Conservation (phyloP, 2,329 filamentous ascomycete species). For the Pseudogymnoascus sp. region DNA sequence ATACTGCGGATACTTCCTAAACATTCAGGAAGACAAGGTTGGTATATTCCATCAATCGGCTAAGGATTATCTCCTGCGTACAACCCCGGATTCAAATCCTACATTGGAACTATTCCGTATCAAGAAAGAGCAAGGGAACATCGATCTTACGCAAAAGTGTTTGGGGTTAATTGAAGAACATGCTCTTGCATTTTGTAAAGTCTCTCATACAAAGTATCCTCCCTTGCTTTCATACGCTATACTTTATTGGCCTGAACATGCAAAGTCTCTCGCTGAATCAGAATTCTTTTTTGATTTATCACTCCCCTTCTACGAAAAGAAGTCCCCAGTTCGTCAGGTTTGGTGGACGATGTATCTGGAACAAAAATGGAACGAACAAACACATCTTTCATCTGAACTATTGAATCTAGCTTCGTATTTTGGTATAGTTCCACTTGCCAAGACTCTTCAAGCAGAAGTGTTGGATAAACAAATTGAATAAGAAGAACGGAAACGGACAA, state of each 20-base stretch:
- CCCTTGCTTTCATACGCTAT: slow-evolving; percentile 11
- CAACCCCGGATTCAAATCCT: slow-evolving; percentile 16
- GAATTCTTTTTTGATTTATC: neutral
- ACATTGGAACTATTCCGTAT: slow-evolving; percentile 17
- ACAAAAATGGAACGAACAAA: neutral
- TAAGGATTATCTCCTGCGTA: slow-evolving; percentile 25
- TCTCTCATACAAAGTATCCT: slow-evolving; percentile 3
- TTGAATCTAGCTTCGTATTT: neutral
- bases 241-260: neutral
- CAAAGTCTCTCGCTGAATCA: neutral
- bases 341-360: neutral
- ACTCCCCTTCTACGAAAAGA: neutral
- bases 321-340: neutral
- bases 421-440: neutral
- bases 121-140: slow-evolving; percentile 14
- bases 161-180: slow-evolving; percentile 15
- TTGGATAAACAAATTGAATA: too few relatives aligned
- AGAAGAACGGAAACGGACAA: too few relatives aligned
- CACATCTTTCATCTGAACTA: neutral
- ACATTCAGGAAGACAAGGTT: slow-evolving; percentile 21
- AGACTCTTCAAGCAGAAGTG: neutral
- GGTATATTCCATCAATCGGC: slow-evolving; percentile 27
- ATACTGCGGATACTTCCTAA: slow-evolving; percentile 21
- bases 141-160: slow-evolving; percentile 17
- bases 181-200: slow-evolving; percentile 7